Conservation (phyloP, 306 rosid species). For the Cucurbita pepo region DNA sequence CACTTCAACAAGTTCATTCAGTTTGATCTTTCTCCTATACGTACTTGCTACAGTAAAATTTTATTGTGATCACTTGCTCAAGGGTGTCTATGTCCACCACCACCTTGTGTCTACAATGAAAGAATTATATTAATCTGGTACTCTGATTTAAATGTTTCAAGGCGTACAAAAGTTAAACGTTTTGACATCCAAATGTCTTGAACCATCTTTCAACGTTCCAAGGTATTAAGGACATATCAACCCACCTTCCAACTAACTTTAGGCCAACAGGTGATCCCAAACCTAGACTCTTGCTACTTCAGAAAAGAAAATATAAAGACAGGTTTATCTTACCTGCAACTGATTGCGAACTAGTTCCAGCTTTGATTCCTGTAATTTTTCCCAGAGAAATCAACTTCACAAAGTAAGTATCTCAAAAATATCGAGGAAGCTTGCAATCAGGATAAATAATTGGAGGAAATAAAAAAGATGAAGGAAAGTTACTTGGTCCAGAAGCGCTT, state of each 20-base stretch:
- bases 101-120: not conserved
- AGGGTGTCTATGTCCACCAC: not conserved
- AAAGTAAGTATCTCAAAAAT: not conserved
- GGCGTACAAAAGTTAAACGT: not conserved
- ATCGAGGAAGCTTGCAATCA: not conserved
- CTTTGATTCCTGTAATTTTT: slow-evolving; percentile 51
- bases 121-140: not conserved
- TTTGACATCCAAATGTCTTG: not conserved
- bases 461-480: not conserved
- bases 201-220: not conserved
- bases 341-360: slow-evolving; percentile 48
- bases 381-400: not conserved
- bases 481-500: slow-evolving; percentile 80
- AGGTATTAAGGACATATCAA: not conserved
- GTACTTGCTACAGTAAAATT: not conserved
- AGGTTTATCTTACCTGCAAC: slow-evolving; percentile 46
- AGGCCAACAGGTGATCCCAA: not conserved
- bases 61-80: not conserved
- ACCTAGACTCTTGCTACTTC: not conserved
- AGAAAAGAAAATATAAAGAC: not conserved
- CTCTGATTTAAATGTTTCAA: not conserved
- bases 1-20: not conserved
- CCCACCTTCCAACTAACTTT: not conserved
- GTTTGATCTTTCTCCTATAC: not conserved
- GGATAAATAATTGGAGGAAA: not conserved